Evolutionary conservation across 495 filamentous ascomycete genomes (phyloP).

Genomic region (Amorphotheca resinae): DNA sequence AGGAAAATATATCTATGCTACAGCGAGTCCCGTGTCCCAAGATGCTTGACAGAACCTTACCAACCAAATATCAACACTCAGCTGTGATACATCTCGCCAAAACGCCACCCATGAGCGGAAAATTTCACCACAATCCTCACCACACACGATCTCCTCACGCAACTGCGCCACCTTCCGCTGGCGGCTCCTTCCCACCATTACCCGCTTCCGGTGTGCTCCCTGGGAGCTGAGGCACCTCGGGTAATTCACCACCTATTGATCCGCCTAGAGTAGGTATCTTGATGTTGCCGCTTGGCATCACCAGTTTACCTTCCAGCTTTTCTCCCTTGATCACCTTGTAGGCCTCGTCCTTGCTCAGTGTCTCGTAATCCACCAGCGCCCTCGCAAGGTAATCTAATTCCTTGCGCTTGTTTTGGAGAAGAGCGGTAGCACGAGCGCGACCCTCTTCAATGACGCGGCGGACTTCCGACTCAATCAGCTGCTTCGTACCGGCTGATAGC

Average conservation of each 20-base stretch:
- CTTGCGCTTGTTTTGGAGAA: conserved; percentile 57
- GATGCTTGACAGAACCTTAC: neutral
- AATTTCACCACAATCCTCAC: neutral
- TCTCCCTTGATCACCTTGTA: conserved; percentile 77
- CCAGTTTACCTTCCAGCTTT: conserved; percentile 46
- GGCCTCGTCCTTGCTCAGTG: conserved; percentile 75
- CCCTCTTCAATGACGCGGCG: conserved; percentile 74
- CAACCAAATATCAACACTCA: neutral
- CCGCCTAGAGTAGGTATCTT: conserved; percentile 19
- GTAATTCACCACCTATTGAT: neutral
- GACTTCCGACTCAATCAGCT: conserved; percentile 75
- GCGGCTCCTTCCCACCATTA: conserved; percentile 8
- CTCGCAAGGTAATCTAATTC: conserved; percentile 80
- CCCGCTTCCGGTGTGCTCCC: conserved; percentile 3
- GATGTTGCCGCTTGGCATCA: conserved; percentile 36
- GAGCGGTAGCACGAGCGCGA: conserved; percentile 54
- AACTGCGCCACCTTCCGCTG: conserved; percentile 8
- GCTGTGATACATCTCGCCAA: neutral
- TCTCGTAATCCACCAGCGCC: conserved; percentile 90
- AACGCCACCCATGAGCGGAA: conserved; percentile 8
- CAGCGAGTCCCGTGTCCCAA: neutral
- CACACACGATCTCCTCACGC: neutral
- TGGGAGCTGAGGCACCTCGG: conserved; percentile 8
- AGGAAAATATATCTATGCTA: neutral
- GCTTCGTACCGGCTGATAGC: conserved; percentile 72